Base-by-base conservation (phyloP, 768 basidiomycete species). In the Lyophyllum shimeji region DNA sequence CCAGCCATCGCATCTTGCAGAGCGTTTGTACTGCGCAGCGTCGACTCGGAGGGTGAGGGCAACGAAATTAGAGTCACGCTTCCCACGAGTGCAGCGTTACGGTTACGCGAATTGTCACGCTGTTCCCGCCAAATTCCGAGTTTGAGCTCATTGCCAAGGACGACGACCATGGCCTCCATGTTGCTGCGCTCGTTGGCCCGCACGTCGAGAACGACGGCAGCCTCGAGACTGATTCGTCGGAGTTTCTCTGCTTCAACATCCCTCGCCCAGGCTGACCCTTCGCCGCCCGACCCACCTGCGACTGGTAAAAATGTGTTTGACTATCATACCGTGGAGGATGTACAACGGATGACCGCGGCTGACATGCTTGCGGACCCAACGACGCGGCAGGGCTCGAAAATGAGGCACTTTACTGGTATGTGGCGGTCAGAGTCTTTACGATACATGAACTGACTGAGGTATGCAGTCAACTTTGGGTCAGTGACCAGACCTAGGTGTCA, bases 391-490 rank as follows among this genome's bases (percentile, higher is more conserved):
- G 94, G 94, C 60, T 75, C 88, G 13, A 87, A 88, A 67, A 82
- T 97, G 80, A 81, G 92, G 69, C 96, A 98, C 76, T 98, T 96
- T 67, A 98, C 95, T 52, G 93, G 90, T 93, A 65, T 58, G 81
- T 76, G 39, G 39, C 39, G 46, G 37, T 46, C 52, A 15, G 7
- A 21, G 17, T 48, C 49, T 6, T 44, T 23, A 45, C 39, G 43
- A 11, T 33, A 39, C 34, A 21, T 33, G n/a, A 58, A 17, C 23
- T 50, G 24, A 39, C 21, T 52, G 49, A 65, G 50, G 64, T 37
- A 40, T 45, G 25, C 29, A 94, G 95, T 98, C 63, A 98, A 98
- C 80, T 97, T 97, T 69, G 95, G 92, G 89, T 77, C 83, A 79
- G 86, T 83, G 31, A 50, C 43, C 21, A 25, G 31, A 40, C 20